Conservation (phyloP, 2,329 filamentous ascomycete species). For the Emmonsia crescens region DNA sequence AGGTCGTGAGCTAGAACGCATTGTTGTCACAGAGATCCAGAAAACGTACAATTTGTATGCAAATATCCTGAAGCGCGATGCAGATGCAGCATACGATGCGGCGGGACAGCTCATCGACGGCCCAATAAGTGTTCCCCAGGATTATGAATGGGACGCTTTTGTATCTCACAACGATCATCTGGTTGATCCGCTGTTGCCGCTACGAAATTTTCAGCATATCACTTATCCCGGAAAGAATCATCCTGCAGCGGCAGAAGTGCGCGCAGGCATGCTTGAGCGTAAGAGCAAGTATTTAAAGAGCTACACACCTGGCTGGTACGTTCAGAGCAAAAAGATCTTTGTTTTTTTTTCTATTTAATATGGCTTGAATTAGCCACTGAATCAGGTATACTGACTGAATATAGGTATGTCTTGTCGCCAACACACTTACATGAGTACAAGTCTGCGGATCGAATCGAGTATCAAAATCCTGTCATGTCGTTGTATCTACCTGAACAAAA, state of each 20-base stretch:
- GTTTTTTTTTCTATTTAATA: not conserved
- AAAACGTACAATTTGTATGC: constrained; percentile 95
- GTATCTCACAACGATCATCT: constrained; percentile 73
- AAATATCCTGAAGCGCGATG: constrained; percentile 81
- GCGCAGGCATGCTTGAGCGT: constrained; percentile 82
- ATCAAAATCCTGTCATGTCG: constrained; percentile 88
- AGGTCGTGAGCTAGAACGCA: constrained; percentile 86
- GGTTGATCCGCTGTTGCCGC: constrained; percentile 69
- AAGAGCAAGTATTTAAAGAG: constrained; percentile 99
- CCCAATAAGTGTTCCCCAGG: constrained; percentile 85
- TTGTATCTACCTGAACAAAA: constrained; percentile 91
- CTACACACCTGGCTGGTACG: constrained; percentile 88
- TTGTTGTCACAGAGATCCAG: constrained; percentile 94
- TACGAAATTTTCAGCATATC: constrained; percentile 70
- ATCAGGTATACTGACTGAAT: not conserved
- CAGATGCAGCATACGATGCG: constrained; percentile 65
- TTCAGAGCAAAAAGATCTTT: constrained; percentile 10
- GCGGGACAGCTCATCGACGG: constrained; percentile 74
- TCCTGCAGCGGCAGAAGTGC: constrained; percentile 69
- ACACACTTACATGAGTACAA: constrained; percentile 99
- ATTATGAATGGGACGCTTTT: constrained; percentile 81
- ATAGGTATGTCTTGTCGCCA: constrained; percentile 86
- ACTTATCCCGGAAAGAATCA: constrained; percentile 86
- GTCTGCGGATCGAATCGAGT: constrained; percentile 76
- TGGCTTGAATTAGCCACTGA: not conserved